Conservation (phyloP, 2,329 filamentous ascomycete species). For the Colletotrichum echinochloae region DNA sequence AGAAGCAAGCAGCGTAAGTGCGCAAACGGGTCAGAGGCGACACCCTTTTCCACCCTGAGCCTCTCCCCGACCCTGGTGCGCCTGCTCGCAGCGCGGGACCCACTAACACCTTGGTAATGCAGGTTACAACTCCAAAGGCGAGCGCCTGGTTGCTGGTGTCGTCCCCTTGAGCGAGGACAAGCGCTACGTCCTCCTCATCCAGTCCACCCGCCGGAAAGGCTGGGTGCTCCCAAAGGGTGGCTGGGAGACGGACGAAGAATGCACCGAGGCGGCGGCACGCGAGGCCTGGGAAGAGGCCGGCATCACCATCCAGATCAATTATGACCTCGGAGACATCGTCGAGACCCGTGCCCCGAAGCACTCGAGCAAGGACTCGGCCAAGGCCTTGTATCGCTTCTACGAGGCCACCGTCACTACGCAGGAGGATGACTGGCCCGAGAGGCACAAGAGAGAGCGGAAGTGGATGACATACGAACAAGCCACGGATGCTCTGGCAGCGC, state of each 20-base stretch:
- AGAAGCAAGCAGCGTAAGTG: constrained; percentile 85
- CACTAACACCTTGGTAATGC: constrained; percentile 53
- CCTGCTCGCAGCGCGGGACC: constrained; percentile 43
- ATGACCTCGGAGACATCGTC: constrained; percentile 86
- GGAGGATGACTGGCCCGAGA: constrained; percentile 91
- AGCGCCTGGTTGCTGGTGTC: constrained; percentile 93
- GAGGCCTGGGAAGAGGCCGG: constrained; percentile 99
- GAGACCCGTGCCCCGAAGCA: constrained; percentile 87
- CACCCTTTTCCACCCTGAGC: constrained; percentile 15
- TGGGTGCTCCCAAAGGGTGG: constrained; percentile 99
- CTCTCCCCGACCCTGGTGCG: constrained; percentile 38
- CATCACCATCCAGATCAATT: constrained; percentile 85
- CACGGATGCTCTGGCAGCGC: constrained; percentile 77
- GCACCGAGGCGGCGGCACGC: constrained; percentile 81
- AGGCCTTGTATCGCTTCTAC: constrained; percentile 81
- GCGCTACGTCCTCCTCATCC: constrained; percentile 89
- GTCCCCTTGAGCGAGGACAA: constrained; percentile 91
- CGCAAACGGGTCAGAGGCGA: constrained; percentile 34
- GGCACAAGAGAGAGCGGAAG: constrained; percentile 86
- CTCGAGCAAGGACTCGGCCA: constrained; percentile 69
- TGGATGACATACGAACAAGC: constrained; percentile 92
- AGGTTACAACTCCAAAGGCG: constrained; percentile 94
- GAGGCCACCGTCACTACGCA: constrained; percentile 90
- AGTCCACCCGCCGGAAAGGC: constrained; percentile 88
- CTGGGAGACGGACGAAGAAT: constrained; percentile 95